Conservation (phyloP, 495 filamentous ascomycete genomes). For the Achaetomiella virescens region DNA sequence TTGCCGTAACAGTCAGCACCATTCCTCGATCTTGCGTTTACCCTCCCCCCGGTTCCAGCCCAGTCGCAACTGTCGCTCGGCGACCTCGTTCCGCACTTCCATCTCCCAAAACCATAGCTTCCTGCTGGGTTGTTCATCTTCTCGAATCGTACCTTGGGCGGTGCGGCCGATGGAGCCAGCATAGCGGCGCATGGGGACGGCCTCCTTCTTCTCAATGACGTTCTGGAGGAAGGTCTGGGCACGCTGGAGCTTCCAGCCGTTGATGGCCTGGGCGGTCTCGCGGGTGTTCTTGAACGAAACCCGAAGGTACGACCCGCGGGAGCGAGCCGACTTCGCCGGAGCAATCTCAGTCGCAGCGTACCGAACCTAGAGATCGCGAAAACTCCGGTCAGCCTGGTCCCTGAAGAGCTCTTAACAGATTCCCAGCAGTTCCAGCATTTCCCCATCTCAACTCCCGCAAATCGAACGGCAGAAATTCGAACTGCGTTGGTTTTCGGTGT, state of each 20-base stretch:
- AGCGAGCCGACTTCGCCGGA: constrained; percentile 87
- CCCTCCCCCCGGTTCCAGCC: not conserved
- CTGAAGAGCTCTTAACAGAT: not conserved
- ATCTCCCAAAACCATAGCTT: not conserved
- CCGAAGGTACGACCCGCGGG: constrained; percentile 96
- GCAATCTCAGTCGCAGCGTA: constrained; percentile 91
- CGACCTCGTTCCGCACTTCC: not conserved
- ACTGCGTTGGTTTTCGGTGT: constrained; percentile 1
- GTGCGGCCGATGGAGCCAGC: constrained; percentile 87
- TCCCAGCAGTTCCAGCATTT: not conserved
- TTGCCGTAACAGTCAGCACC: constrained; percentile 30
- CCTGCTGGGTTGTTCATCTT: not conserved
- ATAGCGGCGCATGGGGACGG: constrained; percentile 94
- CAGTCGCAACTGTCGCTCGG: not conserved
- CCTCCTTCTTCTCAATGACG: constrained; percentile 89
- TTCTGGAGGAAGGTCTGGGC: constrained; percentile 94
- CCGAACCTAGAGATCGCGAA: constrained; percentile 64
- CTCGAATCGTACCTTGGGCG: constrained; percentile 79
- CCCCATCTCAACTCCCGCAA: constrained; percentile 1
- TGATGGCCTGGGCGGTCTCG: constrained; percentile 98
- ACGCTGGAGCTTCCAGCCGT: constrained; percentile 95
- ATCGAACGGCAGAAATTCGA: constrained; percentile 10
- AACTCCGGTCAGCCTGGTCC: constrained; percentile 33
- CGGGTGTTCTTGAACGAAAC: constrained; percentile 99
- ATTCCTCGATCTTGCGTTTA: not conserved